Percentiles rank a stretch among this genome's conserved stretches.
phyloP scores from a whole-genome alignment of 140 eudicot species.

The Bidens hawaiensis region DNA sequence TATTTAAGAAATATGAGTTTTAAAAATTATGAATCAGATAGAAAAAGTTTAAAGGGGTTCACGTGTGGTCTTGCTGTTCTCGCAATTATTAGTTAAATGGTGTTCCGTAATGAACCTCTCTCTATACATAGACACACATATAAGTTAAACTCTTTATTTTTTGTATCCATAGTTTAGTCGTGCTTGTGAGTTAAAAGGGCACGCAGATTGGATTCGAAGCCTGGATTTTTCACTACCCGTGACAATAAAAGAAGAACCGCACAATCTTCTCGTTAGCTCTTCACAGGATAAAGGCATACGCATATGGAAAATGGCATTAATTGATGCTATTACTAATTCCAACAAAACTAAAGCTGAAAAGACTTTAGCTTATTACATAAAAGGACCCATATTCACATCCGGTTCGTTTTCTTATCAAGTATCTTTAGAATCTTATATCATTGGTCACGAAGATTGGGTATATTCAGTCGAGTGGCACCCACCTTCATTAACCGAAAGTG shows the following conservation, averaged over 20 bases:
- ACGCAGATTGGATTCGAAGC: slow-evolving; percentile 93
- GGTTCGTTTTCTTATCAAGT: slow-evolving; percentile 77
- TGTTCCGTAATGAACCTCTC: too few relatives aligned
- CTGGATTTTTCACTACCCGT: slow-evolving; percentile 90
- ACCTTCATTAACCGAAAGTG: slow-evolving; percentile 43
- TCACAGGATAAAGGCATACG: slow-evolving; percentile 99
- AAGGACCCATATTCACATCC: slow-evolving; percentile 72
- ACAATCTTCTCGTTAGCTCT: slow-evolving; percentile 77
- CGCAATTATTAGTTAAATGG: too few relatives aligned
- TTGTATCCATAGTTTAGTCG: slow-evolving; percentile 55
- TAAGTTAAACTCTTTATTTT: too few relatives aligned
- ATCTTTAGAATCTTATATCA: slow-evolving; percentile 80
- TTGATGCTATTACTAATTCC: slow-evolving; percentile 30
- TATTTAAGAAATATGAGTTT: too few relatives aligned
- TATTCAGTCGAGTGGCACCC: slow-evolving; percentile 99
- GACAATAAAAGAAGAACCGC: slow-evolving; percentile 38
- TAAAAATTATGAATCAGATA: too few relatives aligned
- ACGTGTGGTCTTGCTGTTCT: too few relatives aligned
- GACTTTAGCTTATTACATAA: slow-evolving; percentile 77
- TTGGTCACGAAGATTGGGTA: slow-evolving; percentile 98
- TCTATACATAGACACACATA: too few relatives aligned
- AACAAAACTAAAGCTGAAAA: slow-evolving; percentile 40
- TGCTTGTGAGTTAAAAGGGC: slow-evolving; percentile 92
- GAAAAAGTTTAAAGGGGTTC: too few relatives aligned
- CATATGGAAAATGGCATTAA: slow-evolving; percentile 76